Conservation (phyloP, 257 asterid species). For the Solanum dulcamara region DNA sequence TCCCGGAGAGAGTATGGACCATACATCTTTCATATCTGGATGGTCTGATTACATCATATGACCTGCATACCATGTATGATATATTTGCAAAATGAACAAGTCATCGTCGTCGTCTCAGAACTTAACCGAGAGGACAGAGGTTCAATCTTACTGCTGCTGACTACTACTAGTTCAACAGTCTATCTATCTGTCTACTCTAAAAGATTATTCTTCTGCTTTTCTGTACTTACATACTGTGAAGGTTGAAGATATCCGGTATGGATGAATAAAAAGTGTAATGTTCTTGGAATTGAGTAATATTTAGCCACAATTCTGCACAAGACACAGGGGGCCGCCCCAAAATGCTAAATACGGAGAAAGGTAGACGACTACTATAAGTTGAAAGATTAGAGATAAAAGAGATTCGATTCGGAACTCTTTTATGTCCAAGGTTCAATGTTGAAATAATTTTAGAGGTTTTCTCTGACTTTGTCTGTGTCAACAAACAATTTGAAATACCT, state of each 20-base stretch:
- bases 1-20: slow-evolving; percentile 34
- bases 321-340: not conserved
- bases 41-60: slow-evolving; percentile 29
- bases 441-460: no score
- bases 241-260: not conserved
- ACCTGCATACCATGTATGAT: not conserved
- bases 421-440: no score
- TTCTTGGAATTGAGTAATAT: not conserved
- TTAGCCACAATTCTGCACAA: not conserved
- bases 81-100: not conserved
- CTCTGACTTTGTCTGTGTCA: no score
- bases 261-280: not conserved
- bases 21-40: slow-evolving; percentile 21
- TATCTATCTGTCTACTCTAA: not conserved
- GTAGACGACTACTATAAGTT: not conserved
- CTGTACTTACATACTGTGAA: not conserved
- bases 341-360: not conserved
- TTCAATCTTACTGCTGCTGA: not conserved
- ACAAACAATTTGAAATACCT: no score
- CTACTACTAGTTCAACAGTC: not conserved
- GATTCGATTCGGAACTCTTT: no score
- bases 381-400: no score
- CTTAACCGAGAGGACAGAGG: not conserved
- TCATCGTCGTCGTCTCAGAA: not conserved
- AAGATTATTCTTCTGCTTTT: not conserved